These are phyloP conservation scores for Boletus fagicola DNA, from an alignment of 768 basidiomycete species.

Conservation along the genomic window DNA sequence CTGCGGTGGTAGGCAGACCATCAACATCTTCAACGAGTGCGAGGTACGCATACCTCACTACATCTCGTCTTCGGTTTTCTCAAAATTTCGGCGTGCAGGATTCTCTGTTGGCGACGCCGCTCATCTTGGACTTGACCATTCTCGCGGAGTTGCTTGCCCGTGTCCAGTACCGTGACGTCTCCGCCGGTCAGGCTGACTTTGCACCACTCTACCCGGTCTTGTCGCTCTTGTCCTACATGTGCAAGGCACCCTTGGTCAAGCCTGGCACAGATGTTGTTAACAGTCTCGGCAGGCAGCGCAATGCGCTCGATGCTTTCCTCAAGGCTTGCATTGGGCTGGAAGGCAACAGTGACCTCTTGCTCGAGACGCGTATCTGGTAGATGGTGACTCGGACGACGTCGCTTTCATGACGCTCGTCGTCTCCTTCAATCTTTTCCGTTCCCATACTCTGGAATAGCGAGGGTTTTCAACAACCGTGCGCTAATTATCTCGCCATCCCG, in stretches of 20 bases:
- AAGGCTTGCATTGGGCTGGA: slow-evolving; percentile 93
- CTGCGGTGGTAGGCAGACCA: slow-evolving; percentile 90
- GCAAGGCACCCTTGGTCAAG: slow-evolving; percentile 97
- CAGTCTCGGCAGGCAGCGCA: slow-evolving; percentile 91
- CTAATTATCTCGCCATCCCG: neutral
- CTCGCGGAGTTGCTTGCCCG: slow-evolving; percentile 93
- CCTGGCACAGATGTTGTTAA: slow-evolving; percentile 93
- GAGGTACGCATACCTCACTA: slow-evolving; percentile 51
- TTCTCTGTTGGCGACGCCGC: slow-evolving; percentile 91
- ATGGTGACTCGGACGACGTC: slow-evolving; percentile 4
- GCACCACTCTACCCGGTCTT: slow-evolving; percentile 86
- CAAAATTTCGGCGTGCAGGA: slow-evolving; percentile 52
- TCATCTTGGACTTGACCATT: slow-evolving; percentile 92
- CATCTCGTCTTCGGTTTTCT: neutral
- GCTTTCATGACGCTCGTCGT: neutral
- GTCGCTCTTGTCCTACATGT: slow-evolving; percentile 93
- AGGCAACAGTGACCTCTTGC: slow-evolving; percentile 76
- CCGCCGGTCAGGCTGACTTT: slow-evolving; percentile 55
- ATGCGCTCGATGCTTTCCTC: slow-evolving; percentile 89
- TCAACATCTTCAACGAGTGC: slow-evolving; percentile 98
- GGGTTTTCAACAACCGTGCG: slow-evolving; percentile 25
- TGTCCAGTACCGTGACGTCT: slow-evolving; percentile 74
- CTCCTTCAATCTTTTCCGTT: neutral
- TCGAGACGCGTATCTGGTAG: slow-evolving; percentile 89
- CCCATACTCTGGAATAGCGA: neutral